Base-by-base conservation (phyloP, 768 basidiomycete genomes). In the Daedalea quercina region DNA sequence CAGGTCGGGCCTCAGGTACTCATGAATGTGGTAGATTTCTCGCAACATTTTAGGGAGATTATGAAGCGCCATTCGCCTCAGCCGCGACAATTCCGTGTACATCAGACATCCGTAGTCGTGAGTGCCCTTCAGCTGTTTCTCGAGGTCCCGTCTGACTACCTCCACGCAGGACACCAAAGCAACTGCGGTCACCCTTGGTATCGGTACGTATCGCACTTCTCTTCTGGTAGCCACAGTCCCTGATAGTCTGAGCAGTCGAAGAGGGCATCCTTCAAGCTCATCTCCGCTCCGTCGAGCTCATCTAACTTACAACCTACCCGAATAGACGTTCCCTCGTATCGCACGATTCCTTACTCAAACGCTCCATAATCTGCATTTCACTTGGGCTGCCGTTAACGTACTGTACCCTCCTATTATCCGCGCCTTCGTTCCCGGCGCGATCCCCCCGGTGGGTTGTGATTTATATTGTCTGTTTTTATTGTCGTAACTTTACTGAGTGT, bases 31-130 rank as follows among this genome's bases (percentile, higher is more conserved):
- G 50, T 55, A 90, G 88, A 90, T 66, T 88, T 91, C 67, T 82
- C 84, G 58, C 80, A 84, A 53, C 86, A 89, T 62, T 90, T 91
- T 67, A 86, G 80, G 62, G 87, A 90, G 50, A 85, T 88, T 34
- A 75, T 76, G 44, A 80, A 76, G 56, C 73, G 75, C 42, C 69
- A 76, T 57, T 87, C 87, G 1, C 83, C 85, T 12, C 73, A 78
- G 23, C 76, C 78, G 40, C 77, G 88, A 3, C 77, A 80, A 0
- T 87, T 87, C 66, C 85, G 81, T 58, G 75, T 83, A 49, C 84
- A 89, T 71, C 73, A 85, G 35, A 90, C 88, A 33, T 85, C 86
- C 47, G 85, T 89, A 47, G 79, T 90, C 56, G 87, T 90, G 63
- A 67, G 85, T 75, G 24, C 57, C 19, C 23, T 3, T 34, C 47